phyloP scores from a whole-genome alignment of 1,284 basidiomycete genomes.

The Irpex rosettiformis region DNA sequence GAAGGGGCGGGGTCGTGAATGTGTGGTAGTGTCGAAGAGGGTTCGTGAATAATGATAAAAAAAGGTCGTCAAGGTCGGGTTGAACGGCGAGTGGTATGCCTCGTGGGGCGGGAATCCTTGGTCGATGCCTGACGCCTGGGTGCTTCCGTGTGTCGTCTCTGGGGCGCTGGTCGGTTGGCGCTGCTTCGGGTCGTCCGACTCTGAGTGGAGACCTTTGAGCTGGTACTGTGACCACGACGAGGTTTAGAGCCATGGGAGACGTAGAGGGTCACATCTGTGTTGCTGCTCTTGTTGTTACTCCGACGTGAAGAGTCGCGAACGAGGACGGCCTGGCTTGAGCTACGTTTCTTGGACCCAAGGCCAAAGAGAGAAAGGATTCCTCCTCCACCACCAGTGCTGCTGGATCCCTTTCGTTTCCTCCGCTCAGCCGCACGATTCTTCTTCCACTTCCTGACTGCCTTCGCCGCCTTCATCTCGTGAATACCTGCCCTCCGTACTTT shows the following conservation, averaged over 20 bases:
- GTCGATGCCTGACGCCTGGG: constrained; percentile 15
- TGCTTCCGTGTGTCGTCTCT: constrained; percentile 12
- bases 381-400: constrained; percentile 7
- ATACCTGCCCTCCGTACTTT: constrained; percentile 47
- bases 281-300: constrained; percentile 12
- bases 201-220: constrained; percentile 16
- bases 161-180: constrained; percentile 3
- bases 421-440: constrained; percentile 18
- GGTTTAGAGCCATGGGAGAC: constrained; percentile 24
- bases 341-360: constrained; percentile 7
- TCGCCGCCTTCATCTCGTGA: constrained; percentile 34
- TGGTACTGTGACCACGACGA: constrained; percentile 22
- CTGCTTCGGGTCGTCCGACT: constrained; percentile 12
- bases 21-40: background rate
- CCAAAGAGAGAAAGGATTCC: constrained; percentile 15
- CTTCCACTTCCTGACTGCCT: constrained; percentile 23
- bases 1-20: background rate
- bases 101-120: background rate
- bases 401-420: background rate
- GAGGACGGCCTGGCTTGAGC: background rate
- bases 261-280: constrained; percentile 19
- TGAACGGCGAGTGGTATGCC: constrained; percentile 1
- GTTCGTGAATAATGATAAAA: background rate
- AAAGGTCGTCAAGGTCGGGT: background rate
- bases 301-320: background rate